A percentile compares a stretch with the other conserved stretches of the same genome.
Evolutionary conservation across 345 rosid species (phyloP).

Genomic region (Camelina hispida): DNA sequence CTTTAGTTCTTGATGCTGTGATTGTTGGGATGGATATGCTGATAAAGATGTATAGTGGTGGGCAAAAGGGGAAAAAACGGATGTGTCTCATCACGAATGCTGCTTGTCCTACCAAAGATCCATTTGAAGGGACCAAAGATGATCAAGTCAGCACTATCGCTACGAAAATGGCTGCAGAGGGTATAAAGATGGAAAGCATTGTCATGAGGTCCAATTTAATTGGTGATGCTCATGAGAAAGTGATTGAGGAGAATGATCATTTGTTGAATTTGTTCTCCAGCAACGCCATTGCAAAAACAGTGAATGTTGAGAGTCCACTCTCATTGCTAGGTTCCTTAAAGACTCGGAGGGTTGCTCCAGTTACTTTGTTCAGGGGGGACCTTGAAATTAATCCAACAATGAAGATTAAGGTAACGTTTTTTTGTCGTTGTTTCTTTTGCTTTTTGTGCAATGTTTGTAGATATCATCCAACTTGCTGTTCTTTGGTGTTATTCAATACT

Average conservation of each 20-base stretch:
- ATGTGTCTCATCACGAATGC: conserved; percentile 83
- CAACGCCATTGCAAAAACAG: conserved; percentile 59
- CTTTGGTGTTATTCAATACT: conserved; percentile 1
- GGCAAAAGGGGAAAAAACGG: conserved; percentile 81
- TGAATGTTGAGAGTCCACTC: conserved; percentile 66
- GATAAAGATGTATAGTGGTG: conserved; percentile 66
- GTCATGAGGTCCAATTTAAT: conserved; percentile 56
- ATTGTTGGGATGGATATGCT: conserved; percentile 96
- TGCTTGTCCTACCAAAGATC: conserved; percentile 70
- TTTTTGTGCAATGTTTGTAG: conserved; percentile 6
- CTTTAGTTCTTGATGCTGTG: conserved; percentile 84
- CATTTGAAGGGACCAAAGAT: conserved; percentile 80
- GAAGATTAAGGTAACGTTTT: conserved; percentile 74
- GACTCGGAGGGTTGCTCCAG: conserved; percentile 76
- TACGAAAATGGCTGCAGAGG: conserved; percentile 62
- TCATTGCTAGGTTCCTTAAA: conserved; percentile 80
- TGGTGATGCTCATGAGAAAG: conserved; percentile 46
- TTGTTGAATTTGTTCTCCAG: conserved; percentile 68
- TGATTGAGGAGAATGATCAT: conserved; percentile 73
- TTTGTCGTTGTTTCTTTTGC: conserved; percentile 6
- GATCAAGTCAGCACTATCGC: conserved; percentile 80
- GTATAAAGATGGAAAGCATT: conserved; percentile 75
- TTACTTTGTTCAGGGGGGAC: conserved; percentile 84
- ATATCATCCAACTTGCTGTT: conserved; percentile 1
- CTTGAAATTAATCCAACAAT: conserved; percentile 72